These are phyloP conservation scores for Arbutus unedo DNA, from an alignment of 148 eudicot genomes.

Conservation along the genomic window DNA sequence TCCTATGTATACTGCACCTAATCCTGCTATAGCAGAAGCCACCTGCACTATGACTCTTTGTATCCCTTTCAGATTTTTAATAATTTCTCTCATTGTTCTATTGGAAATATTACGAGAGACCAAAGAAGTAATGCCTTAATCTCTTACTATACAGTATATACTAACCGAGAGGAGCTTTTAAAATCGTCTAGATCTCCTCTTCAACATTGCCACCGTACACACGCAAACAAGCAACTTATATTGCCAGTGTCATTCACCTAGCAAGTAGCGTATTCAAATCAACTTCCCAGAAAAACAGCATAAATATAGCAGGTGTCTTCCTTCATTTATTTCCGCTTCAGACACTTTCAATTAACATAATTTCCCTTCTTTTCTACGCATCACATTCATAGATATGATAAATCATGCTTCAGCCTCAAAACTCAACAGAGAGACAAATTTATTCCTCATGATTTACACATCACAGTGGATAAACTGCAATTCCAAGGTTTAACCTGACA, in stretches of 20 bases:
- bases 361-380: neutral
- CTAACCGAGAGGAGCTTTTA: neutral
- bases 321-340: neutral
- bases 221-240: neutral
- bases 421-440: neutral
- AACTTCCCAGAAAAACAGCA: neutral
- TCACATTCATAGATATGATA: neutral
- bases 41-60: neutral
- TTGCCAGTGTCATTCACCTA: neutral
- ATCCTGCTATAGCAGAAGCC: constrained; percentile 8
- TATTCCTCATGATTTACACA: neutral
- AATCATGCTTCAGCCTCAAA: neutral
- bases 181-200: neutral
- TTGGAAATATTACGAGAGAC: neutral
- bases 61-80: neutral
- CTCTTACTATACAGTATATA: neutral
- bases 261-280: neutral
- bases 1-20: neutral
- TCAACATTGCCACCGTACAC: neutral
- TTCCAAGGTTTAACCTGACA: neutral
- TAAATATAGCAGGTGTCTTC: neutral
- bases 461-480: neutral
- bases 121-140: neutral
- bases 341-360: neutral
- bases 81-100: neutral